phyloP scores from a whole-genome alignment of 2,329 filamentous ascomycete genomes.

The Microdochium trichocladiopsis region DNA sequence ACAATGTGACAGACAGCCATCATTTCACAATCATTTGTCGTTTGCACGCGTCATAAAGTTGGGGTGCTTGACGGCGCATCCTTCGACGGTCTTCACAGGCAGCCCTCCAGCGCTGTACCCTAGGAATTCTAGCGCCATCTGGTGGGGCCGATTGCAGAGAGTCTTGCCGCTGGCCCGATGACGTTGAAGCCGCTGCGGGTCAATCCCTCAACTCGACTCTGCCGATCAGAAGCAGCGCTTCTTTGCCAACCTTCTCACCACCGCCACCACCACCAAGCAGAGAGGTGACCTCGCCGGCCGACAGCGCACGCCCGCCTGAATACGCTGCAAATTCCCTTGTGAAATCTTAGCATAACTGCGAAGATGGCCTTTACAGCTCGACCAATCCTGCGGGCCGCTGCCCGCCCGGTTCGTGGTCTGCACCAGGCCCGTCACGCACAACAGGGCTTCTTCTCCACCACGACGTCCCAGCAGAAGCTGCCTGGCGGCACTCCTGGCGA shows the following conservation, averaged over 20 bases:
- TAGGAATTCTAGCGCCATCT: neutral
- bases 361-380: neutral
- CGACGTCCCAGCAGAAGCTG: conserved; percentile 8
- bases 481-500: conserved; percentile 18
- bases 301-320: neutral
- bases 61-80: too few species aligned
- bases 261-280: neutral
- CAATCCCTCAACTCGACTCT: neutral
- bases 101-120: too few species aligned
- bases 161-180: neutral
- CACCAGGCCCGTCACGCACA: conserved; percentile 3
- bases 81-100: too few species aligned
- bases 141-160: neutral
- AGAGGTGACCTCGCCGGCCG: neutral
- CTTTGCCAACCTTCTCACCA: neutral
- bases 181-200: neutral
- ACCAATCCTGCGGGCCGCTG: neutral
- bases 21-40: too few species aligned
- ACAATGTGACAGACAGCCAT: too few species aligned
- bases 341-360: neutral
- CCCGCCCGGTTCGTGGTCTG: conserved; percentile 3
- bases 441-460: conserved; percentile 12
- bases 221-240: neutral
- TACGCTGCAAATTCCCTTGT: neutral
- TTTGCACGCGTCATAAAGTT: too few species aligned